A percentile compares a stretch with the other conserved stretches of the same genome.
phyloP scores from a whole-genome alignment of 768 basidiomycete genomes.

The Favolaschia claudopus region DNA sequence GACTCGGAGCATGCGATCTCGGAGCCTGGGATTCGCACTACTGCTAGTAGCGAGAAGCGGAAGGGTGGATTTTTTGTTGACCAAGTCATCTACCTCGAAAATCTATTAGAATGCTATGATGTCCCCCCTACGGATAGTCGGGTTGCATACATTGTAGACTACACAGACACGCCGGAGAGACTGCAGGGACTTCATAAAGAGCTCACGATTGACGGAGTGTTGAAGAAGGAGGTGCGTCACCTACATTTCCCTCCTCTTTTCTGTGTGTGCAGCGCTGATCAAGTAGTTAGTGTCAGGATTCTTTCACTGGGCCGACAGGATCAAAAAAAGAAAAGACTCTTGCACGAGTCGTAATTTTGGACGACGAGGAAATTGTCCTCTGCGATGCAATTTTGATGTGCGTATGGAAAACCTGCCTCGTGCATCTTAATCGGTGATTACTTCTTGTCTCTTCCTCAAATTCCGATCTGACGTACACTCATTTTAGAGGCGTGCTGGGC shows the following conservation, averaged over 20 bases:
- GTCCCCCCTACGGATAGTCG: background rate
- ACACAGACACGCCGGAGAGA: background rate
- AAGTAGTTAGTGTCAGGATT: background rate
- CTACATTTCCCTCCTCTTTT: background rate
- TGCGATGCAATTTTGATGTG: background rate
- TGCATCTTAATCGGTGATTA: constrained; percentile 9
- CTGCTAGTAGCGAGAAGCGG: too few relatives aligned
- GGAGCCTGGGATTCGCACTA: too few relatives aligned
- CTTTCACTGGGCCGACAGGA: background rate
- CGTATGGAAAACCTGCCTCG: constrained; percentile 7
- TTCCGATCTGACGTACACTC: background rate
- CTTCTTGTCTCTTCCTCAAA: background rate
- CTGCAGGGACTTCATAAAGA: background rate
- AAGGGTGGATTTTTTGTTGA: too few relatives aligned
- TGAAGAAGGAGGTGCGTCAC: constrained; percentile 5
- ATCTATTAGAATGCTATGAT: background rate
- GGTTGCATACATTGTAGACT: background rate
- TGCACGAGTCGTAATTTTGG: background rate
- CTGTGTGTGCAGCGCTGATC: background rate
- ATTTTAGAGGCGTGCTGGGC: background rate
- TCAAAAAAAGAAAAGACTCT: background rate
- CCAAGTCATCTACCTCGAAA: background rate
- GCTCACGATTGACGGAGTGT: background rate
- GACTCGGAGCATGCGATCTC: too few relatives aligned
- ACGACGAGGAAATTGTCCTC: background rate